Evolutionary conservation across 306 rosid genomes (phyloP).

Genomic region (Lathyrus aphaca): DNA sequence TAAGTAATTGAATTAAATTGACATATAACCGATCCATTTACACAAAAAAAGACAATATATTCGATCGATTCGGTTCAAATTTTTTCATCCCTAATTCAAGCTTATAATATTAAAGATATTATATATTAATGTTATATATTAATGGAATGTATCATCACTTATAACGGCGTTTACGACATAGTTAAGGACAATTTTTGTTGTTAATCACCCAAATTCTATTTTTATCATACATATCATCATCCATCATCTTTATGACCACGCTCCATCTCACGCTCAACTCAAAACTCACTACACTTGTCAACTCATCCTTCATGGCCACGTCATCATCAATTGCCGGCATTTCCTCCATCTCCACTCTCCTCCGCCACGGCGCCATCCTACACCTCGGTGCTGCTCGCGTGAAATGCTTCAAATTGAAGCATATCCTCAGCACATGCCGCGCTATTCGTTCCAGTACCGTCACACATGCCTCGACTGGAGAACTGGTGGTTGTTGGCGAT

Average conservation of each 20-base stretch:
- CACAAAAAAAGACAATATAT: too few species aligned
- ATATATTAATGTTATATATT: too few species aligned
- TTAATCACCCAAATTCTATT: too few species aligned
- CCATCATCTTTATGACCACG: background rate
- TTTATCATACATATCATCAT: background rate
- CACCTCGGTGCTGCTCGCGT: background rate
- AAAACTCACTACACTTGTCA: background rate
- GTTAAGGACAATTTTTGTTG: too few species aligned
- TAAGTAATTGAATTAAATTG: too few species aligned
- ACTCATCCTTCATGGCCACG: constrained; percentile 2
- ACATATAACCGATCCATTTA: too few species aligned
- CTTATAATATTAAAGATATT: too few species aligned
- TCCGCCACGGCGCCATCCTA: constrained; percentile 11
- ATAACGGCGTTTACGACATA: too few species aligned
- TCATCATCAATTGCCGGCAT: constrained; percentile 14
- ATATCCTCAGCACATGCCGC: constrained; percentile 9
- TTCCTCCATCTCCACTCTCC: constrained; percentile 17
- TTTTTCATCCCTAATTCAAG: too few species aligned
- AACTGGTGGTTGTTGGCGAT: constrained; percentile 42
- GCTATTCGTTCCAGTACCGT: background rate
- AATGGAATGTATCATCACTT: too few species aligned
- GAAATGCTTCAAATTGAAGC: constrained; percentile 18
- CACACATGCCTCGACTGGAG: constrained; percentile 33
- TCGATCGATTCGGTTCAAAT: too few species aligned
- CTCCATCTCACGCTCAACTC: background rate